These are phyloP conservation scores for Macrotyloma uniflorum DNA, from an alignment of 306 rosid genomes.

Conservation along the genomic window DNA sequence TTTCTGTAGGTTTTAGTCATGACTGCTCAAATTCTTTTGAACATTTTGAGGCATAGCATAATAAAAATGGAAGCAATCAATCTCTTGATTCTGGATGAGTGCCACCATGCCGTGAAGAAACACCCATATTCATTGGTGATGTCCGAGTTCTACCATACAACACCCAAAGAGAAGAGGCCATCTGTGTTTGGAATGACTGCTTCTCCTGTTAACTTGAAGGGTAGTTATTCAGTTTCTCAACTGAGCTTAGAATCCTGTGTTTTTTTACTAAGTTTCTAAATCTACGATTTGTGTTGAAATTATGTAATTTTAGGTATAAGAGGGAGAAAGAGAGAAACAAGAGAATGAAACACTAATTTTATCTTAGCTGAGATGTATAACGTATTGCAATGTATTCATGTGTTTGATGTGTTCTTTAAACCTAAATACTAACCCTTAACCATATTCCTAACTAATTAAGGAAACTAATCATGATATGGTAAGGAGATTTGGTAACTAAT, in stretches of 20 bases:
- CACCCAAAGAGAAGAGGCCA: constrained; percentile 88
- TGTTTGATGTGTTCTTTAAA: background rate
- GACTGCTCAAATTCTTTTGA: constrained; percentile 98
- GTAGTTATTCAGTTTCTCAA: constrained; percentile 45
- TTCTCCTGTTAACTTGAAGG: constrained; percentile 96
- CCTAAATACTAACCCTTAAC: background rate
- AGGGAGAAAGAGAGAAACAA: background rate
- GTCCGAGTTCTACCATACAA: constrained; percentile 99
- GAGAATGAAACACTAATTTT: background rate
- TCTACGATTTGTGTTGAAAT: constrained; percentile 12
- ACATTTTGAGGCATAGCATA: constrained; percentile 98
- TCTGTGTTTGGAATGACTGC: constrained; percentile 99
- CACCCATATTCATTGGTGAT: constrained; percentile 97
- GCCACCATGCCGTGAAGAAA: constrained; percentile 99
- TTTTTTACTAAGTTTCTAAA: constrained; percentile 18
- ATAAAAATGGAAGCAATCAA: constrained; percentile 90
- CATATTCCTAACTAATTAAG: background rate
- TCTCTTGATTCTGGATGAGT: constrained; percentile 92
- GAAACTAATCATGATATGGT: background rate
- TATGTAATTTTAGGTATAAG: background rate
- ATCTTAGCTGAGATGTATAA: background rate
- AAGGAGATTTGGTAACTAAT: background rate
- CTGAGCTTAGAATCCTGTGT: constrained; percentile 22
- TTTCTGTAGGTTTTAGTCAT: constrained; percentile 87
- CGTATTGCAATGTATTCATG: background rate